Base-by-base conservation (phyloP, 2,329 filamentous ascomycete genomes). In the Paecilomyces variotii region DNA sequence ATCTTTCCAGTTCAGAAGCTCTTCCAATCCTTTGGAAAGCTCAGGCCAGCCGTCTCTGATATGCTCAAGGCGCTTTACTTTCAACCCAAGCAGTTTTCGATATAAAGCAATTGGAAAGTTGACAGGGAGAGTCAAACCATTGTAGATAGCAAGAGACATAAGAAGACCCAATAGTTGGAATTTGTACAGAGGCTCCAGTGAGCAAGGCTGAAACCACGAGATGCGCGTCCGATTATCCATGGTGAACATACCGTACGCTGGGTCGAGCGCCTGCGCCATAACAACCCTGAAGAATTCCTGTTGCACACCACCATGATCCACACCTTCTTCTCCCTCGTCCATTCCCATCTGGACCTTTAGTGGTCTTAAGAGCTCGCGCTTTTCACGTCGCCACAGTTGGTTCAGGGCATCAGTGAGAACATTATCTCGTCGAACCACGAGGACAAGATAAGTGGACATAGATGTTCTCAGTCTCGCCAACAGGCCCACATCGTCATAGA, bases 281-380 rank as follows among this genome's bases (percentile, higher is more conserved):
- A 90, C 86, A 28, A 97, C 76, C 14, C 91, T 86, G 76, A 99
- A 97, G 71, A 96, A 97, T 63, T 99, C 94, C 70, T 96, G 92
- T 66, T 97, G 93, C 0, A 99, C 92, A 62, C 94, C 94, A 51
- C 94, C 94, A 54, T 93, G 91, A 72, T 99, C 94, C 34, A 95
- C 85, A 0, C 94, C 94, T 70, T 95, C 87, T 72, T 97, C 94
- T 30, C 91, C 90, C 56, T 81, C 80, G 34, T 90, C 87, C 69
- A 91, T 88, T 2, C 91, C 91, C 59, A 97, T 84, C 55, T 90
- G 87, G 7, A 99, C 87, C 67, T 96, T 96, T 34, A 99, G 76
- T 0, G 94, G 94, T 27, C 91, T 85, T 67, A 93, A 78, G 2
- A 97, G 78, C 74, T 97, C 91, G 35, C 89, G 82, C 67, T 86